Conservation (phyloP, 2,329 filamentous ascomycete species). For the Stemphylium lycopersici region DNA sequence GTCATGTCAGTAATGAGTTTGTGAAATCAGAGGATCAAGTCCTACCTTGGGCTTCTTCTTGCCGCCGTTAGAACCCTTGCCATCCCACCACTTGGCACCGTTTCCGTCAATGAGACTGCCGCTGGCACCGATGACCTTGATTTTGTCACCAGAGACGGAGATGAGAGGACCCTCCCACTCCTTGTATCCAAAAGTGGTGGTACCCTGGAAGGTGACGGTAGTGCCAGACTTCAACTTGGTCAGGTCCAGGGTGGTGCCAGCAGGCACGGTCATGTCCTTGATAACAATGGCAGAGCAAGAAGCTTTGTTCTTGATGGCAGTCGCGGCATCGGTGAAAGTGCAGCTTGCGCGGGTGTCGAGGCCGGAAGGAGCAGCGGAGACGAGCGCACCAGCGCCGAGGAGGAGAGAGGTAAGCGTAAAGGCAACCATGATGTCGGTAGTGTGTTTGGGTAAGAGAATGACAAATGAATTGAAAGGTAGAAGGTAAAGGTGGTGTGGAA, state of each 20-base stretch:
- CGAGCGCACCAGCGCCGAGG: slow-evolving; percentile 38
- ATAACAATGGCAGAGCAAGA: slow-evolving; percentile 63
- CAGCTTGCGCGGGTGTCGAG: slow-evolving; percentile 51
- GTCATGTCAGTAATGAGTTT: slow-evolving; percentile 32
- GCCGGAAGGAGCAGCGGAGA: slow-evolving; percentile 39
- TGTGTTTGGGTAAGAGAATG: slow-evolving; percentile 11
- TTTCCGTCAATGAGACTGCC: slow-evolving; percentile 65
- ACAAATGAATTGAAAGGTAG: slow-evolving; percentile 17
- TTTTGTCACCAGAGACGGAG: slow-evolving; percentile 62
- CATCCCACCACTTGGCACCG: slow-evolving; percentile 59
- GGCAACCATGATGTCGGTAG: slow-evolving; percentile 28
- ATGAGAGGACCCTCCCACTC: slow-evolving; percentile 71
- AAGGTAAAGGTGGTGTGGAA: slow-evolving; percentile 2
- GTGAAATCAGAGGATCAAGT: background rate
- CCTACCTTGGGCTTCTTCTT: slow-evolving; percentile 49
- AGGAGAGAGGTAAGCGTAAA: slow-evolving; percentile 27
- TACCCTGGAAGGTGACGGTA: slow-evolving; percentile 67
- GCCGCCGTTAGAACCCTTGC: slow-evolving; percentile 55
- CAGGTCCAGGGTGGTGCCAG: slow-evolving; percentile 64
- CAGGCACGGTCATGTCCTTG: slow-evolving; percentile 61
- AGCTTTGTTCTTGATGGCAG: slow-evolving; percentile 56
- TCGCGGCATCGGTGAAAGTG: slow-evolving; percentile 61
- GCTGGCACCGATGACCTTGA: slow-evolving; percentile 64
- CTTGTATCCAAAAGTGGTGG: slow-evolving; percentile 70
- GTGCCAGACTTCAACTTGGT: slow-evolving; percentile 60